These are phyloP conservation scores for Sanghuangporus sanghuang DNA, from an alignment of 1,284 basidiomycete species.

Conservation along the genomic window DNA sequence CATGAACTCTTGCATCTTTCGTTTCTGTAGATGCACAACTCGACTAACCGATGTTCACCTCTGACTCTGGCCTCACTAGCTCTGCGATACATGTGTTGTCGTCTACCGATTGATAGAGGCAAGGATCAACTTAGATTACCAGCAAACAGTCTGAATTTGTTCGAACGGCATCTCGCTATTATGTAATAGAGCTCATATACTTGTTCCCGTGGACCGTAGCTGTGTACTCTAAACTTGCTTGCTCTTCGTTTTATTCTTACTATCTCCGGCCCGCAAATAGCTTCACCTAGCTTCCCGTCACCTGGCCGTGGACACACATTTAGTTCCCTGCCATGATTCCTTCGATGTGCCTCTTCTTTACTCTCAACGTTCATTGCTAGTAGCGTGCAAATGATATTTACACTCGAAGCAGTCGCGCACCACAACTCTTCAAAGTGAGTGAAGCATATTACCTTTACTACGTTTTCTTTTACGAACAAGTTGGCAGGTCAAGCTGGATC, in stretches of 20 bases:
- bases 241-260: not conserved
- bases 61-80: too few species aligned
- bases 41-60: too few species aligned
- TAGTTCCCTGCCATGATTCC: too few species aligned
- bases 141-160: too few species aligned
- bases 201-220: not conserved
- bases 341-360: too few species aligned
- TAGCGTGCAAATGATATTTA: constrained; percentile 22
- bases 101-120: too few species aligned
- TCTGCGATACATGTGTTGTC: too few species aligned
- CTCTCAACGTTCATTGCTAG: not conserved
- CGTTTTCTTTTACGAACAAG: not conserved
- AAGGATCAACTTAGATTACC: too few species aligned
- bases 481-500: constrained; percentile 72
- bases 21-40: too few species aligned
- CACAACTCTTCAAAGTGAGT: constrained; percentile 49
- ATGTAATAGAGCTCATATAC: not conserved
- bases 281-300: not conserved
- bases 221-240: not conserved
- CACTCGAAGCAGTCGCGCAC: constrained; percentile 40
- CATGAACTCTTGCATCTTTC: too few species aligned
- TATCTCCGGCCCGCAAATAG: not conserved
- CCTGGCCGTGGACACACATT: not conserved
- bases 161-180: not conserved
- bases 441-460: constrained; percentile 3